phyloP scores from a whole-genome alignment of 1,139 yeast species.

The Blastobotrys indianensis region DNA sequence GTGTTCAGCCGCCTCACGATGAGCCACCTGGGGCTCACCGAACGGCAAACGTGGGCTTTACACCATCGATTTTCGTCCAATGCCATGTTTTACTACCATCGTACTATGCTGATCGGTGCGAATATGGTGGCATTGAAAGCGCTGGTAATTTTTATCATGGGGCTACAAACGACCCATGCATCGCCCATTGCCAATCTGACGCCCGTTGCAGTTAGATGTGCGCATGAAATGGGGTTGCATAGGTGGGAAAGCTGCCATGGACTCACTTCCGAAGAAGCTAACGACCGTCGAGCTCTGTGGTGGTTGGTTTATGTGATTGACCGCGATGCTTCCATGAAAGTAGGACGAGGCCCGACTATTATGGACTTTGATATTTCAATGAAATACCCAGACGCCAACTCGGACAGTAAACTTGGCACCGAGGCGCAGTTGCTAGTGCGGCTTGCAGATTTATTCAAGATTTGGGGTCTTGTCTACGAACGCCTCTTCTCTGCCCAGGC shows the following conservation, averaged over 20 bases:
- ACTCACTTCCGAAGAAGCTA: conserved; percentile 37
- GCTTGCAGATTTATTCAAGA: conserved; percentile 18
- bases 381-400: conserved; percentile 14
- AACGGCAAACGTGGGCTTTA: conserved; percentile 9
- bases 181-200: conserved; percentile 41
- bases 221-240: conserved; percentile 63
- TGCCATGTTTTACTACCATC: conserved; percentile 20
- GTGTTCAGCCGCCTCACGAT: conserved; percentile 6
- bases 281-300: conserved; percentile 45
- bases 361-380: conserved; percentile 40
- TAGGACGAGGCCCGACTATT: conserved; percentile 57
- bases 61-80: conserved; percentile 13
- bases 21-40: conserved; percentile 12
- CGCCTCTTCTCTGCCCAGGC: conserved; percentile 32
- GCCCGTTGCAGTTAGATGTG: conserved; percentile 51
- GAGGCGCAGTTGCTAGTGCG: conserved; percentile 6
- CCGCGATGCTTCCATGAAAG: conserved; percentile 47
- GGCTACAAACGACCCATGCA: conserved; percentile 24
- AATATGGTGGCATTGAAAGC: conserved; percentile 21
- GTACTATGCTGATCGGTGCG: conserved; percentile 19
- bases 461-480: conserved; percentile 27
- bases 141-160: conserved; percentile 17
- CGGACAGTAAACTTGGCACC: conserved; percentile 1
- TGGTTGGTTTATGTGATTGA: conserved; percentile 53
- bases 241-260: conserved; percentile 46